These are phyloP conservation scores for Agapanthus africanus DNA, from an alignment of 106 monocot species.

Conservation along the genomic window DNA sequence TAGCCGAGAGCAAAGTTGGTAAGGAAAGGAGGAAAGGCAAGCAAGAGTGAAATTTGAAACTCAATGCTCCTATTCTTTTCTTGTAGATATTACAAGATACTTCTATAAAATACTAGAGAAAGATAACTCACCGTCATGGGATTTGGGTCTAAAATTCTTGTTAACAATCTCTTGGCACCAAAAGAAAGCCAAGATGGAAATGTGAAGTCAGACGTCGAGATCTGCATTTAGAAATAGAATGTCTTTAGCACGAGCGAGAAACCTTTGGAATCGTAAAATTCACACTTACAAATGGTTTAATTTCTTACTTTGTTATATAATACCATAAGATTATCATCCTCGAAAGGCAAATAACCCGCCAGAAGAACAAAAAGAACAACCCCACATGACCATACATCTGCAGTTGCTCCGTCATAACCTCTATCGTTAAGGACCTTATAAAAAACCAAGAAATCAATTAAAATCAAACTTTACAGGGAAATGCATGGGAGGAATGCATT, in stretches of 20 bases:
- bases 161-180: conserved; percentile 56
- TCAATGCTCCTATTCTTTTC: too few species aligned
- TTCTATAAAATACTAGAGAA: too few species aligned
- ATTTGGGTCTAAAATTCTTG: conserved; percentile 75
- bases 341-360: conserved; percentile 94
- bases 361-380: conserved; percentile 83
- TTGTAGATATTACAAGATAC: too few species aligned
- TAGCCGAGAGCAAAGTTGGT: too few species aligned
- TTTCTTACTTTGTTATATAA: conserved; percentile 70
- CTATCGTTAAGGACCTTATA: conserved; percentile 51
- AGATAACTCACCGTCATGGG: conserved; percentile 64
- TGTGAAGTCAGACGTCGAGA: conserved; percentile 63
- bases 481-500: neutral
- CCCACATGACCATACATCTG: conserved; percentile 91
- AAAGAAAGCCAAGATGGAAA: conserved; percentile 79
- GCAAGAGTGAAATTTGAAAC: too few species aligned
- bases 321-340: conserved; percentile 72
- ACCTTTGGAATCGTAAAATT: too few species aligned
- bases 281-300: too few species aligned
- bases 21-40: too few species aligned
- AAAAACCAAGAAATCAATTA: neutral
- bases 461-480: neutral
- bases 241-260: too few species aligned
- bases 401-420: conserved; percentile 85
- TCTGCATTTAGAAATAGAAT: conserved; percentile 46